Evolutionary conservation across 352 stramenopile species (phyloP), one percentile per base, ranked within the genome.

Genomic region (Phytophthora citricola): DNA sequence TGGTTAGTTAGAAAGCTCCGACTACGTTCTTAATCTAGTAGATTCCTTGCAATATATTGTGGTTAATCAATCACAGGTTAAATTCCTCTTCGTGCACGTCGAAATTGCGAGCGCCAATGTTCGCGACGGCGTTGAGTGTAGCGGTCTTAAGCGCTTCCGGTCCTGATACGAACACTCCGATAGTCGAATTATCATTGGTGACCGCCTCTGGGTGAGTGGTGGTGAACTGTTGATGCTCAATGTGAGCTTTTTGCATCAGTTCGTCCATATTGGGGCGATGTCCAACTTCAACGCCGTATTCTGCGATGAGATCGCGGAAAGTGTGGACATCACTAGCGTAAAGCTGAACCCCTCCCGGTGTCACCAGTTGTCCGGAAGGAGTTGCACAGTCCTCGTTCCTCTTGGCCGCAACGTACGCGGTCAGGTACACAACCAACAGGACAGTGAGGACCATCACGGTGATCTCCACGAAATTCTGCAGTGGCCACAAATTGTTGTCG

Each of bases 391-490:
- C 63, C 8, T 20, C 34, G 46, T n/a, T 51, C 56, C 10, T 58
- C 39, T 61, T 71, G 29, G 39, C 44, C 32, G 63, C 62, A 4
- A 34, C 6, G 32, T 49, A 69, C 0, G 53, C 44, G 9, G 63
- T 59, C 14, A 51, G 46, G 39, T 67, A 66, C 15, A 66, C 63
- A 15, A 32, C 32, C 29, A 66, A n/a, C 47, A 70, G 48, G 4
- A 27, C 47, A 6, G 59, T 47, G 2, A 48, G 17, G 22, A 65
- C 49, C 6, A 65, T 40, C 24, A 70, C 4, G 8, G 15, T 20
- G 20, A 75, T 78, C 60, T 81, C 78, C 11, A 83, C 61, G 15
- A 85, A 73, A 22, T 73, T 71, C 65, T 85, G 69, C 20, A 87
- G 66, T 4, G 74, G 76, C 76, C 78, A 85, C 24, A 76, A 74